Evolutionary conservation across 169 alveolate species (phyloP).

Genomic region (Cryptosporidium tyzzeri): DNA sequence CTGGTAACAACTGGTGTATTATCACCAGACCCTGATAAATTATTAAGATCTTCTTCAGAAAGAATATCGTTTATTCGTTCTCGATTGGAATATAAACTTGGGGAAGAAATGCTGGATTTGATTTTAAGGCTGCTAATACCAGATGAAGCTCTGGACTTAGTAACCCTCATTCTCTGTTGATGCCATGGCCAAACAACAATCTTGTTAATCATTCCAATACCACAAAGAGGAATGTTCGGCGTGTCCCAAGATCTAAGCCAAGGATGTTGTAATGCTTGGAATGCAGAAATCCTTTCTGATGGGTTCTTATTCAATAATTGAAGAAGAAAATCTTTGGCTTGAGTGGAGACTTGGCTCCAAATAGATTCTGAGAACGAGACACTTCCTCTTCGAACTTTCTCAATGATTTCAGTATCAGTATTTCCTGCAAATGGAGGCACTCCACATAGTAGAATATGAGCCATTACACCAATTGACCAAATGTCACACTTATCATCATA

Average conservation of each 20-base stretch:
- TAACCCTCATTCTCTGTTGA: constrained; percentile 28
- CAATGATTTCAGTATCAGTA: constrained; percentile 57
- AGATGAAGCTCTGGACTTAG: constrained; percentile 20
- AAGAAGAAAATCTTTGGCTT: constrained; percentile 76
- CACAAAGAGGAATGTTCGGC: constrained; percentile 58
- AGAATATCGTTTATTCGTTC: neutral
- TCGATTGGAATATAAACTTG: constrained; percentile 26
- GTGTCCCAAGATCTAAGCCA: constrained; percentile 77
- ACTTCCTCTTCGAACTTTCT: constrained; percentile 56
- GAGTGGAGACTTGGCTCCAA: constrained; percentile 73
- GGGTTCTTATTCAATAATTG: constrained; percentile 71
- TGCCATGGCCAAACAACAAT: constrained; percentile 76
- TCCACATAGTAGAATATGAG: constrained; percentile 92
- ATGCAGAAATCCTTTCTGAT: constrained; percentile 78
- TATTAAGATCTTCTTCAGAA: neutral
- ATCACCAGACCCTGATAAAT: neutral
- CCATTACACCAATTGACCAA: constrained; percentile 94
- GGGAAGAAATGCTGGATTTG: constrained; percentile 38
- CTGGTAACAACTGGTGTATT: neutral
- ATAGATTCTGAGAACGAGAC: constrained; percentile 34
- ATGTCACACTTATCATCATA: constrained; percentile 93
- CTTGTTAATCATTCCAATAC: constrained; percentile 70
- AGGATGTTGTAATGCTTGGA: constrained; percentile 80
- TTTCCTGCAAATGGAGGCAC: constrained; percentile 84
- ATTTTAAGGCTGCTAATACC: constrained; percentile 17